Base-by-base conservation (phyloP, 768 basidiomycete species). In the Thelephora ganbajun region DNA sequence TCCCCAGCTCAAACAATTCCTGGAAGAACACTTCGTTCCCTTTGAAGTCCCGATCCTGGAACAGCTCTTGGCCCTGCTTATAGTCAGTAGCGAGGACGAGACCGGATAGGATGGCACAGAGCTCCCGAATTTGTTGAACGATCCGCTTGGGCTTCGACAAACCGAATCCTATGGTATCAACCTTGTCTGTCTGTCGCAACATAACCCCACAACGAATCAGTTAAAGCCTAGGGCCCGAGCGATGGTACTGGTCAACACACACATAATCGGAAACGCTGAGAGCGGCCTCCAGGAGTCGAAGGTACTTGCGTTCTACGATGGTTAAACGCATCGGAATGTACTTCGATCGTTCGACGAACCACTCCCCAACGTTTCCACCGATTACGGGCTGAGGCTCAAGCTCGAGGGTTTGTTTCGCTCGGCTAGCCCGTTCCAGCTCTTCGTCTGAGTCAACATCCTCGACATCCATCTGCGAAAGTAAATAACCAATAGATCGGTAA, bases 21-120 rank as follows among this genome's bases (percentile, higher is more conserved):
- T 87, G 84, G 57, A 82, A 91, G 58, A 90, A 91, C 6, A 80
- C 77, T 14, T 76, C 77, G 55, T 91, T 91, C 12, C 76, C 70
- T 50, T 83, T 69, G 57, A 91, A 91, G 60, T 91, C 84, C 18
- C 84, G 76, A 52, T 87, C 82, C 35, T 75, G 66, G 61, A 91
- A 90, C 13, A 91, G 72, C 52, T 88, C 83, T 54, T 91, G 87
- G n/a, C 88, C 88, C 52, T 76, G 73, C 62, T 87, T 90, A 60
- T 91, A 91, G 62, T 91, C 86, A 12, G 86, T 83, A 7, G 84
- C 79, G 14, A 91, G 69, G 35, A 91, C 65, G 18, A 91, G 68
- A 1, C 88, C 88, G 11, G 86, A 88, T 66, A 91, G 77, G 57
- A 91, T 88, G 2, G 88, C 83, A 54, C 88, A 91, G 2, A 91